Evolutionary conservation across 805 yeast genomes (phyloP), one percentile per base, ranked within the genome.

Genomic region (Brettanomyces nanus): DNA sequence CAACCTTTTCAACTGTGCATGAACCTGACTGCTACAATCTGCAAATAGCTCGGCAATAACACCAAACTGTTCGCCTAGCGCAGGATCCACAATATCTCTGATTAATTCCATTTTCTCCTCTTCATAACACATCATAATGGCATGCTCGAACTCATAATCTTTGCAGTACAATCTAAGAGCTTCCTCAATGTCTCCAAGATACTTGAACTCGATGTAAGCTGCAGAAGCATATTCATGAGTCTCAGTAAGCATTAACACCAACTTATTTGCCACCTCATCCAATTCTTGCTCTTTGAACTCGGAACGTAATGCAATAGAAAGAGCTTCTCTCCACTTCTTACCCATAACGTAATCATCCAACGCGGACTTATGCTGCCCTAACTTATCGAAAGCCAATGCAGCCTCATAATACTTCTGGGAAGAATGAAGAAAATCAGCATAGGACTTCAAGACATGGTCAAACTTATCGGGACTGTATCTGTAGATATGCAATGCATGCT

Each of bases 11-110:
- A 87, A 63, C 61, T 92, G 99, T 0, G 97, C 83, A 31, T 67
- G 71, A 17, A 85, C 61, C 65, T 92, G 99, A 13, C 82, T 75
- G 49, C 75, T 77, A 64, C 97, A 92, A 57, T 92, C 99, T n/a
- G 96, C 92, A 28, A 90, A 58, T 23, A 92, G 66, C 59, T 92
- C 97, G 4, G 95, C 90, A 44, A 87, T 67, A 0, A 72, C 65
- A 46, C 94, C 95, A 60, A 87, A 92, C 1, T 94, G 92, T 56
- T 90, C 97, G 35, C 83, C 79, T 27, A 90, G 58, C 15, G 79
- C 83, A 2, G 79, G 74, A 47, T 85, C 95, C 35, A 87, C 72
- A 11, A 81, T 62, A 4, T 66, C 60, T 32, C 71, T 75, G 10
- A 85, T 59, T 20, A 80, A 56, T 11, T 73, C 77, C 1, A 51